Evolutionary conservation across 176 grass and related monocot genomes (phyloP).

Genomic region (Hordeum vulgare): DNA sequence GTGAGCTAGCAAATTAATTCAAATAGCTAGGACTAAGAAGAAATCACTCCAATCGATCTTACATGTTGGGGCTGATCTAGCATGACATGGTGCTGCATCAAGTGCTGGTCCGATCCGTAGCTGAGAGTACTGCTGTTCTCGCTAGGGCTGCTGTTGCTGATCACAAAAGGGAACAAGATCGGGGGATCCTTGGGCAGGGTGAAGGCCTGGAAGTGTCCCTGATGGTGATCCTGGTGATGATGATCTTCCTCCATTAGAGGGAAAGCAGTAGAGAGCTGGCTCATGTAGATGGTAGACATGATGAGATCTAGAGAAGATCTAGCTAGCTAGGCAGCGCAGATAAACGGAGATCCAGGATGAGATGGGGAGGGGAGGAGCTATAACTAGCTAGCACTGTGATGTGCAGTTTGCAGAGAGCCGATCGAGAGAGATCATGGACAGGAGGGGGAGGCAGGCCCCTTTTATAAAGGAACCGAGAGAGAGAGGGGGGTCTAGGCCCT

Average conservation of each 20-base stretch:
- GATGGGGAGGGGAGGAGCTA: slow-evolving; percentile 10
- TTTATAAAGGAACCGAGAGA: slow-evolving; percentile 63
- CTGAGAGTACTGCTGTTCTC: slow-evolving; percentile 26
- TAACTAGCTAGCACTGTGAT: slow-evolving; percentile 3
- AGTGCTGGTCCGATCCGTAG: slow-evolving; percentile 35
- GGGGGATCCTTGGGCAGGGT: slow-evolving; percentile 45
- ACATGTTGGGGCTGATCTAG: slow-evolving; percentile 29
- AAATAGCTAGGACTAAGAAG: neutral
- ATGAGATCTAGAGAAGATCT: neutral
- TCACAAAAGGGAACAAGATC: slow-evolving; percentile 53
- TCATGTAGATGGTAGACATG: slow-evolving; percentile 78
- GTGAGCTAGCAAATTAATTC: neutral
- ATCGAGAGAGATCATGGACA: slow-evolving; percentile 35
- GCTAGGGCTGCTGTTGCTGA: slow-evolving; percentile 31
- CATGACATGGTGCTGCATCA: slow-evolving; percentile 32
- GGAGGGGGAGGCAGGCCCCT: slow-evolving; percentile 18
- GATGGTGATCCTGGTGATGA: slow-evolving; percentile 40
- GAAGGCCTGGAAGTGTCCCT: slow-evolving; percentile 56
- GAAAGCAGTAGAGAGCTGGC: slow-evolving; percentile 52
- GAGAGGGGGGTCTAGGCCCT: slow-evolving; percentile 25
- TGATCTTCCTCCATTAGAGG: slow-evolving; percentile 67
- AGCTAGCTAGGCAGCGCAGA: neutral
- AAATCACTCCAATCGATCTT: neutral
- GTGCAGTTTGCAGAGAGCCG: slow-evolving; percentile 30
- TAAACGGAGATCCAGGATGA: slow-evolving; percentile 22